Evolutionary conservation across 176 grass and related monocot species (phyloP), one percentile per base, ranked within the genome.

Genomic region (Eleusine coracana): DNA sequence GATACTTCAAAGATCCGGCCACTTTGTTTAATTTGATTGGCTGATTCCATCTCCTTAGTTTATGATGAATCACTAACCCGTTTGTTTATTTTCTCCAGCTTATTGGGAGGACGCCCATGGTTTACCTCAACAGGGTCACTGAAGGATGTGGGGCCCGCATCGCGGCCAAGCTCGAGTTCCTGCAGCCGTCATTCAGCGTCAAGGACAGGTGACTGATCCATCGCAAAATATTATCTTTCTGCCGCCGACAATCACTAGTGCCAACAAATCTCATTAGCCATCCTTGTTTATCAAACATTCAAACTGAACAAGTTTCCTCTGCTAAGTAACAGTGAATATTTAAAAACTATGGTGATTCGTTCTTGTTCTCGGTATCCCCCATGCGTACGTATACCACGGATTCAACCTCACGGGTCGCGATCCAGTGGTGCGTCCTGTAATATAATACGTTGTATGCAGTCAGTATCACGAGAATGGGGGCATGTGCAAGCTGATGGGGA

Each of bases 121-220:
- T 98, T 4, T 98, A 94, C 88, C 90, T 98, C 55, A 98, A 95
- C 92, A 98, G 93, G 78, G 90, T 98, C 18, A 89, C 78, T 7
- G 92, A 95, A 60, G 92, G 89, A 4, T 98, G 95, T 51, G 92
- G 92, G 34, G 95, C 90, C 77, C 84, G 75, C n/a, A 37, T 98
- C 41, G 95, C 92, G 0, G 92, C 88, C 55, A 98, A 98, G 90
- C 86, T 98, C 52, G 92, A 98, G 75, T 95, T 93, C 82, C 71
- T 98, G 40, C 95, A 98, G 48, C 90, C 95, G 6, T 93, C 95
- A 18, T 98, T 95, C 81, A 98, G 95, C 42, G 92, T 98, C 56
- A 98, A 98, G 58, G 95, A 98, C 84, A 94, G 92, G 94, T 92
- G 18, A 49, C 36, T 13, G 4, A 58, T 7, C 20, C 55, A 58